Conservation (phyloP, 2,329 filamentous ascomycete species). For the Kalaharituber pfeilii region DNA sequence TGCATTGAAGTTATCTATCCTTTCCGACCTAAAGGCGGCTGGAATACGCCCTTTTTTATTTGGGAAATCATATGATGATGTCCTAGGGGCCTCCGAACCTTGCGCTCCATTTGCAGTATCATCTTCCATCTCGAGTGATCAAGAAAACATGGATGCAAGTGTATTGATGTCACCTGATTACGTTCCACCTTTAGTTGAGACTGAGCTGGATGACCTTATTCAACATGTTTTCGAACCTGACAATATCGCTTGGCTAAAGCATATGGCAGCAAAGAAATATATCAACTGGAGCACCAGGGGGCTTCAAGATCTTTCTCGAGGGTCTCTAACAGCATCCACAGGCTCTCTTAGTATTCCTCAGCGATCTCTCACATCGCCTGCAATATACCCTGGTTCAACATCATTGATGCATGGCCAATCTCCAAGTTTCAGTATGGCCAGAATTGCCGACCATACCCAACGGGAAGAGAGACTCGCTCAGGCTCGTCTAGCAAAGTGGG, state of each 20-base stretch:
- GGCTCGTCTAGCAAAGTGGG: slow-evolving; percentile 66
- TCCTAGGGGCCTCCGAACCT: slow-evolving; percentile 21
- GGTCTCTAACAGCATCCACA: slow-evolving; percentile 19
- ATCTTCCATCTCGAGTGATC: slow-evolving; percentile 50
- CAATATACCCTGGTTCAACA: slow-evolving; percentile 14
- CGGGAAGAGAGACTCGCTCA: slow-evolving; percentile 45
- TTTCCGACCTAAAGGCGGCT: slow-evolving; percentile 38
- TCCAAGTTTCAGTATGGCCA: slow-evolving; percentile 37
- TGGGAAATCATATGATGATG: slow-evolving; percentile 27
- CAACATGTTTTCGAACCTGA: slow-evolving; percentile 58
- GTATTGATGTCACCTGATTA: slow-evolving; percentile 87
- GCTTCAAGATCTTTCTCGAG: background rate
- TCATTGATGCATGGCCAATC: slow-evolving; percentile 26
- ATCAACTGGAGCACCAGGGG: slow-evolving; percentile 39
- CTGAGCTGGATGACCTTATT: slow-evolving; percentile 56
- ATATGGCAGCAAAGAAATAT: slow-evolving; percentile 68
- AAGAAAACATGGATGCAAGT: slow-evolving; percentile 80
- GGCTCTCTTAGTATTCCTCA: slow-evolving; percentile 18
- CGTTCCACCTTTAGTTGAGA: slow-evolving; percentile 57
- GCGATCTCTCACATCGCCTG: slow-evolving; percentile 15
- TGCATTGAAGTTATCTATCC: slow-evolving; percentile 42
- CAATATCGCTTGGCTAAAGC: slow-evolving; percentile 62
- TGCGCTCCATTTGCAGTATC: slow-evolving; percentile 56
- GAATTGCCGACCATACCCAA: slow-evolving; percentile 42
- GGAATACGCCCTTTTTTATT: slow-evolving; percentile 53